Evolutionary conservation across 768 basidiomycete genomes (phyloP).

Genomic region (Chalciporus chontae): DNA sequence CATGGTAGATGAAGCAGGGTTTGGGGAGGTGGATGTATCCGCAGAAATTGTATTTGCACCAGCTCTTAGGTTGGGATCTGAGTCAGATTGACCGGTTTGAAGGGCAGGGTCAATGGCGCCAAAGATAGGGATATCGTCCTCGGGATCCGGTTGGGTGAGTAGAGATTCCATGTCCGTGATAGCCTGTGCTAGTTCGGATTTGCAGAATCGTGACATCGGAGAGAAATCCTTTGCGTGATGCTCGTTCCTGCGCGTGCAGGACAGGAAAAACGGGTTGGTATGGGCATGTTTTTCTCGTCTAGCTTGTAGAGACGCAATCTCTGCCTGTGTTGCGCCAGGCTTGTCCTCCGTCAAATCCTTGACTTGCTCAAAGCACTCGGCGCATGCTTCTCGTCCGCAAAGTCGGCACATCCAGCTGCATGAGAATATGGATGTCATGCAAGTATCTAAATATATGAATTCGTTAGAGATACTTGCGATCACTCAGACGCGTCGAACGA

Average conservation of each 20-base stretch:
- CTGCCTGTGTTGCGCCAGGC: constrained; percentile 43
- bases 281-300: constrained; percentile 60
- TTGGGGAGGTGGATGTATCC: constrained; percentile 6
- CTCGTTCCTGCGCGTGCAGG: constrained; percentile 68
- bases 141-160: constrained; percentile 32
- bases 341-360: constrained; percentile 56
- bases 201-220: constrained; percentile 75
- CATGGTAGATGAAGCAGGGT: not conserved
- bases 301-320: constrained; percentile 47
- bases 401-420: constrained; percentile 87
- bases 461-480: constrained; percentile 9
- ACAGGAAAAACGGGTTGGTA: constrained; percentile 69
- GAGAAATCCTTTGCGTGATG: constrained; percentile 67
- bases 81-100: constrained; percentile 13
- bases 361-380: constrained; percentile 76
- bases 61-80: not conserved
- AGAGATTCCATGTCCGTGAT: constrained; percentile 68
- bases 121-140: constrained; percentile 16
- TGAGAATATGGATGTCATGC: constrained; percentile 90
- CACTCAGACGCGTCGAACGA: constrained; percentile 1
- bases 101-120: constrained; percentile 30
- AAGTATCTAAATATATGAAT: constrained; percentile 62
- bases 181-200: constrained; percentile 57
- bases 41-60: constrained; percentile 9
- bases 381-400: constrained; percentile 88